Conservation (phyloP, 1,284 basidiomycete genomes). For the Albatrellus sp. region DNA sequence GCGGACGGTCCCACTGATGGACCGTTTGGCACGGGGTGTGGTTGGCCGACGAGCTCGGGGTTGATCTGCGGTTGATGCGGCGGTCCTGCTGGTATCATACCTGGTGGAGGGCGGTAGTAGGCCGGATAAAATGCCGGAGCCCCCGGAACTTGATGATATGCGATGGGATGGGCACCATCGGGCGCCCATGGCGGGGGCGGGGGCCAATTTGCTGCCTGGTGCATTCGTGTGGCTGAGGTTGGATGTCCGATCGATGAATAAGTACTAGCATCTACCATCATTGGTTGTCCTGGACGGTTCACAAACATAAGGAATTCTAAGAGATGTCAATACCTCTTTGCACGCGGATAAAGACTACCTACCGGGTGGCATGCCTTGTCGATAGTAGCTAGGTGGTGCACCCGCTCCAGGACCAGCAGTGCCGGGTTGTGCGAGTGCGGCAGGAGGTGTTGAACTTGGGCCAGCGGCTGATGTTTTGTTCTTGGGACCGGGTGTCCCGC, state of each 20-base stretch:
- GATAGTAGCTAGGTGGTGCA: constrained; percentile 43
- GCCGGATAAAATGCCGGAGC: constrained; percentile 20
- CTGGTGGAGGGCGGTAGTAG: constrained; percentile 24
- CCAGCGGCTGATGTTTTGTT: constrained; percentile 14
- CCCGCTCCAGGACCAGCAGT: constrained; percentile 21
- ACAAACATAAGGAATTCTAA: constrained; percentile 11
- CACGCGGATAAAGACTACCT: constrained; percentile 15
- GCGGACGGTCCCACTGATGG: neutral
- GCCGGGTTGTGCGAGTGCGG: constrained; percentile 11
- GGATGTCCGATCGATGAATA: constrained; percentile 31
- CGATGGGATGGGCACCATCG: constrained; percentile 14
- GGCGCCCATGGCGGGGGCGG: constrained; percentile 24
- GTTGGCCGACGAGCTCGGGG: neutral
- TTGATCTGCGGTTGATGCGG: constrained; percentile 12
- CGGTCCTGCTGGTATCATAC: constrained; percentile 12
- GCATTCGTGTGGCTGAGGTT: constrained; percentile 38
- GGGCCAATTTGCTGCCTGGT: constrained; percentile 19
- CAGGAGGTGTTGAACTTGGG: constrained; percentile 17
- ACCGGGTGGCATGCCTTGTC: constrained; percentile 37
- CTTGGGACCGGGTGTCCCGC: constrained; percentile 32
- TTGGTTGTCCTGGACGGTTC: constrained; percentile 15
- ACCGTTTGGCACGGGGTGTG: neutral
- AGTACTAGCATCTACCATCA: constrained; percentile 16
- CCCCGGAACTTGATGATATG: constrained; percentile 9
- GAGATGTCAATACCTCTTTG: constrained; percentile 6